These are phyloP conservation scores for Exophiala xenobiotica DNA, from an alignment of 2,329 filamentous ascomycete genomes.

Conservation along the genomic window DNA sequence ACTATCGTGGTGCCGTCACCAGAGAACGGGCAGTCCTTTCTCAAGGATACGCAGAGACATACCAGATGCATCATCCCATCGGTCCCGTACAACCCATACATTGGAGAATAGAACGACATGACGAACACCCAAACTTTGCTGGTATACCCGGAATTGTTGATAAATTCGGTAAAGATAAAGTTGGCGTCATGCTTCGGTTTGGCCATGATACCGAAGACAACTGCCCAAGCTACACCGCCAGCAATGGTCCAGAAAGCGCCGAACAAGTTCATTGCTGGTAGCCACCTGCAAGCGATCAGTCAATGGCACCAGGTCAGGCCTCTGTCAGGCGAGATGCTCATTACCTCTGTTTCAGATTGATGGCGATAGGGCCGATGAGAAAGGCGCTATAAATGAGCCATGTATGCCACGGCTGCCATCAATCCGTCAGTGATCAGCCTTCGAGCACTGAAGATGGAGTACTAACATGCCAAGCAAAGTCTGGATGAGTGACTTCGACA, in stretches of 20 bases:
- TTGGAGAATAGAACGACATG: slow-evolving; percentile 63
- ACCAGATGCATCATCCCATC: slow-evolving; percentile 66
- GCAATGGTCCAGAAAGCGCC: slow-evolving; percentile 24
- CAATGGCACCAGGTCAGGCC: background rate
- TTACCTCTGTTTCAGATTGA: slow-evolving; percentile 24
- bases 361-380: slow-evolving; percentile 22
- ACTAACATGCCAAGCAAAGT: slow-evolving; percentile 20
- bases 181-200: slow-evolving; percentile 30
- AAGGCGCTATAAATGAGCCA: slow-evolving; percentile 25
- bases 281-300: slow-evolving; percentile 15
- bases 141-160: slow-evolving; percentile 45
- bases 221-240: slow-evolving; percentile 21
- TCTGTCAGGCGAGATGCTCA: background rate
- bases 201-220: slow-evolving; percentile 26
- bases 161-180: slow-evolving; percentile 58
- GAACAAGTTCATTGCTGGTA: slow-evolving; percentile 24
- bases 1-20: background rate
- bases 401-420: slow-evolving; percentile 19
- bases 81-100: slow-evolving; percentile 62
- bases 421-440: slow-evolving; percentile 2
- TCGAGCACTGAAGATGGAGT: background rate
- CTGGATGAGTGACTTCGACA: slow-evolving; percentile 23
- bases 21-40: no score
- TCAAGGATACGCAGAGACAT: slow-evolving; percentile 31
- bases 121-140: slow-evolving; percentile 61